Conservation (phyloP, 2,329 filamentous ascomycete genomes). For the Incumbomyces lentus region DNA sequence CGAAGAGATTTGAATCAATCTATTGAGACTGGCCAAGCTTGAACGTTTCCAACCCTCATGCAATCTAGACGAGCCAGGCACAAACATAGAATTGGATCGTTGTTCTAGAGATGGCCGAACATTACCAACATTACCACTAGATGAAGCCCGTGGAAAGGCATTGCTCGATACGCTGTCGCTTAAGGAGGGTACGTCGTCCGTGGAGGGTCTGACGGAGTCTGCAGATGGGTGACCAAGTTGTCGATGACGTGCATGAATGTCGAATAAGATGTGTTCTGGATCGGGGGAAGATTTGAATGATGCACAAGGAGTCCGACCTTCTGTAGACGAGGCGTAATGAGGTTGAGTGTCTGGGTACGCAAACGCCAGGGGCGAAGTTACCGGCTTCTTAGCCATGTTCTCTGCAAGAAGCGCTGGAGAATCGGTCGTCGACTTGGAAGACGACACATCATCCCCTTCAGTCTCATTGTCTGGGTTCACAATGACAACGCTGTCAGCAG, state of each 20-base stretch:
- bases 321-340: constrained; percentile 27
- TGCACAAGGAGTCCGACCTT: constrained; percentile 28
- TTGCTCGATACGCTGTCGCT: constrained; percentile 41
- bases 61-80: constrained; percentile 30
- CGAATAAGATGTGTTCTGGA: constrained; percentile 31
- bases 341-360: constrained; percentile 30
- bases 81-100: constrained; percentile 35
- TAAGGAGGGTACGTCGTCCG: constrained; percentile 41
- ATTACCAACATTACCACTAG: constrained; percentile 31
- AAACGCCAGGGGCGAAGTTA: constrained; percentile 34
- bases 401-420: constrained; percentile 13
- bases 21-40: constrained; percentile 40
- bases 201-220: constrained; percentile 28
- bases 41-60: constrained; percentile 33
- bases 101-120: constrained; percentile 30
- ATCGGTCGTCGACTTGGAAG: constrained; percentile 21
- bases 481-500: constrained; percentile 17
- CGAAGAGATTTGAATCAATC: constrained; percentile 33
- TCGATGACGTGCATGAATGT: constrained; percentile 31
- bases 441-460: constrained; percentile 12
- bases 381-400: constrained; percentile 29
- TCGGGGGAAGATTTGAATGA: constrained; percentile 38
- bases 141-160: constrained; percentile 33
- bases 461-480: constrained; percentile 18
- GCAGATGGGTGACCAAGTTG: constrained; percentile 25